phyloP scores from a whole-genome alignment of 768 basidiomycete species.

The Xanthoconium purpureum region DNA sequence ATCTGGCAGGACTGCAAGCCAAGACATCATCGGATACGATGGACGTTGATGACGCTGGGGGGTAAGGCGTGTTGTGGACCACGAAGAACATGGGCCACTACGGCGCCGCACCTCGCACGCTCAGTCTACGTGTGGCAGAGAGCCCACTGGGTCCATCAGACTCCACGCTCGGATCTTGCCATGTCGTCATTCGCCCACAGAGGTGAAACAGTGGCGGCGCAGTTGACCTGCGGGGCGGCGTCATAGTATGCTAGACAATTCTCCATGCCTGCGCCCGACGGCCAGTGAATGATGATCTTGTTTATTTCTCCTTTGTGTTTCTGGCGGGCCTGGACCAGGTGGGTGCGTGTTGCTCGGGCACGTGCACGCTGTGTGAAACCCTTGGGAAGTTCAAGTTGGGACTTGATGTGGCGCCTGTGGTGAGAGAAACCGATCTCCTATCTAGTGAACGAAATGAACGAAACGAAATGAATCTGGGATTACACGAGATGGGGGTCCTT shows the following conservation, averaged over 20 bases:
- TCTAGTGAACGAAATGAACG: background rate
- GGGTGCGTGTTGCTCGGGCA: constrained; percentile 1
- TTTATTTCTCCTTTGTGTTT: background rate
- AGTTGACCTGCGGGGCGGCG: background rate
- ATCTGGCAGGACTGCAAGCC: background rate
- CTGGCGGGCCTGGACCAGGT: background rate
- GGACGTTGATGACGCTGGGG: constrained; percentile 8
- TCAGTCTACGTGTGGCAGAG: background rate
- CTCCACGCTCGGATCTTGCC: constrained; percentile 9
- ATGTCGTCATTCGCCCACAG: background rate
- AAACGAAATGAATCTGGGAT: background rate
- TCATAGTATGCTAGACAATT: background rate
- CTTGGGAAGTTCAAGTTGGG: too few species aligned
- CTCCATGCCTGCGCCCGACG: background rate
- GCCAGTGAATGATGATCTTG: background rate
- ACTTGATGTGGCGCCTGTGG: background rate
- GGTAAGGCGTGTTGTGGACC: constrained; percentile 4
- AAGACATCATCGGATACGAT: background rate
- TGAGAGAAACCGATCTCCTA: background rate
- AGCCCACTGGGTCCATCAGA: background rate
- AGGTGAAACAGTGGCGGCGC: constrained; percentile 9
- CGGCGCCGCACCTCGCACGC: background rate
- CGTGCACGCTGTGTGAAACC: constrained; percentile 1
- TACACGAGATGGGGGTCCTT: background rate
- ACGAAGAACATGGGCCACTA: background rate